A percentile compares a stretch with the other conserved stretches of the same genome.
phyloP scores from a whole-genome alignment of 1,284 basidiomycete genomes.

The Abortiporus biennis region DNA sequence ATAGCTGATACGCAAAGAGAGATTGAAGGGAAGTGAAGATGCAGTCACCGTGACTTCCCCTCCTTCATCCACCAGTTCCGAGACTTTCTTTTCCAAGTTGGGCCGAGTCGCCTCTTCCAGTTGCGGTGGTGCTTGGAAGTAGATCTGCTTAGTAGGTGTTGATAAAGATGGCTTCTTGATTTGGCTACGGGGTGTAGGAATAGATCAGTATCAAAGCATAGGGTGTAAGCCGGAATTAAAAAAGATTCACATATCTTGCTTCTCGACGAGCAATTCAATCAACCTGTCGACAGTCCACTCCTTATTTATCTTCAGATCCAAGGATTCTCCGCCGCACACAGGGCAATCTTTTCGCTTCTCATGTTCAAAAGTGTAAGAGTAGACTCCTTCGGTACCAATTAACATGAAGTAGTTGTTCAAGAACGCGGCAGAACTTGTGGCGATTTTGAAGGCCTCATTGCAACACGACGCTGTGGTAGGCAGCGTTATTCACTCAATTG shows the following conservation, averaged over 20 bases:
- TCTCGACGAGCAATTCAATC: constrained; percentile 81
- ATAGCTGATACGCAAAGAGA: constrained; percentile 68
- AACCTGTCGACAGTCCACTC: constrained; percentile 80
- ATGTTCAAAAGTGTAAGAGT: constrained; percentile 97
- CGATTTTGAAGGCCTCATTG: constrained; percentile 99
- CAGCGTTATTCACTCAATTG: not conserved
- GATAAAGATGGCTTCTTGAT: constrained; percentile 89
- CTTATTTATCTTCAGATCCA: constrained; percentile 61
- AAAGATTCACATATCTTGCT: constrained; percentile 75
- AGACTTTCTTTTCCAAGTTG: constrained; percentile 83
- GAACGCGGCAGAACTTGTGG: constrained; percentile 89
- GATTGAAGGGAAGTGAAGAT: constrained; percentile 79
- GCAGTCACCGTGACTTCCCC: constrained; percentile 88
- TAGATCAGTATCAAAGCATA: not conserved
- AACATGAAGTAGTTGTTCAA: constrained; percentile 99
- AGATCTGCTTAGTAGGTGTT: constrained; percentile 66
- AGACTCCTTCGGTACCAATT: constrained; percentile 93
- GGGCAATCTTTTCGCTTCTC: constrained; percentile 92
- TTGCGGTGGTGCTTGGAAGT: constrained; percentile 89
- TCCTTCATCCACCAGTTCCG: constrained; percentile 71
- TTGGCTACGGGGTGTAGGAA: constrained; percentile 53
- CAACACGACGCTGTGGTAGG: constrained; percentile 85
- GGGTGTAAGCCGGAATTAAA: not conserved
- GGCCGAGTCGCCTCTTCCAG: constrained; percentile 83
- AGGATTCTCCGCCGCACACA: constrained; percentile 90